Evolutionary conservation across 768 basidiomycete genomes (phyloP).

Genomic region (Austroboletus eburneus): DNA sequence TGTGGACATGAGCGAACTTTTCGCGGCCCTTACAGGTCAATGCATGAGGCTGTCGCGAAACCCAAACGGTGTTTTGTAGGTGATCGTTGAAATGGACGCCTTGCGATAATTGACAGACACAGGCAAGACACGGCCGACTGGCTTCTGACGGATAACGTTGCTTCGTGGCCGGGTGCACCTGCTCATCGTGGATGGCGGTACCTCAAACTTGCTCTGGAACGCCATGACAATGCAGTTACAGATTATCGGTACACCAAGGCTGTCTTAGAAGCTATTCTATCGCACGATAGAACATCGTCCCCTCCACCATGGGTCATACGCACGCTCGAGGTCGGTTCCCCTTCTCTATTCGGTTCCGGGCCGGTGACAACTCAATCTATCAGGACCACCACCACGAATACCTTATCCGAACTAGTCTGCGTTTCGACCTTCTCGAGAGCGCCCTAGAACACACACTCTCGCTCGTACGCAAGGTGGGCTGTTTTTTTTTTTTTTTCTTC

Average conservation of each 20-base stretch:
- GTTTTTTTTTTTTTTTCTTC: neutral
- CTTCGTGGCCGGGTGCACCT: constrained; percentile 79
- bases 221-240: constrained; percentile 68
- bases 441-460: constrained; percentile 72
- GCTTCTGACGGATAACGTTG: constrained; percentile 76
- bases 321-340: constrained; percentile 56
- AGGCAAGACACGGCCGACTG: constrained; percentile 76
- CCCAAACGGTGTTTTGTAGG: constrained; percentile 57
- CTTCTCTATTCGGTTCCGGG: constrained; percentile 1
- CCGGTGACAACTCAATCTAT: neutral
- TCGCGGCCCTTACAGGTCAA: constrained; percentile 69
- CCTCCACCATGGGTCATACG: constrained; percentile 85
- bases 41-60: constrained; percentile 73
- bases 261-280: constrained; percentile 72
- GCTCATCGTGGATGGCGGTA: constrained; percentile 86
- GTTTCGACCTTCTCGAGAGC: constrained; percentile 73
- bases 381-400: constrained; percentile 75
- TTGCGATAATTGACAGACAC: constrained; percentile 10
- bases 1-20: constrained; percentile 85
- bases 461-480: constrained; percentile 67
- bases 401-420: constrained; percentile 73
- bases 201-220: constrained; percentile 72
- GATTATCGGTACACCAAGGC: constrained; percentile 76
- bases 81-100: constrained; percentile 6
- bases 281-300: constrained; percentile 51